Base-by-base conservation (phyloP, 352 stramenopile species). In the Globisporangium acanthophoron region DNA sequence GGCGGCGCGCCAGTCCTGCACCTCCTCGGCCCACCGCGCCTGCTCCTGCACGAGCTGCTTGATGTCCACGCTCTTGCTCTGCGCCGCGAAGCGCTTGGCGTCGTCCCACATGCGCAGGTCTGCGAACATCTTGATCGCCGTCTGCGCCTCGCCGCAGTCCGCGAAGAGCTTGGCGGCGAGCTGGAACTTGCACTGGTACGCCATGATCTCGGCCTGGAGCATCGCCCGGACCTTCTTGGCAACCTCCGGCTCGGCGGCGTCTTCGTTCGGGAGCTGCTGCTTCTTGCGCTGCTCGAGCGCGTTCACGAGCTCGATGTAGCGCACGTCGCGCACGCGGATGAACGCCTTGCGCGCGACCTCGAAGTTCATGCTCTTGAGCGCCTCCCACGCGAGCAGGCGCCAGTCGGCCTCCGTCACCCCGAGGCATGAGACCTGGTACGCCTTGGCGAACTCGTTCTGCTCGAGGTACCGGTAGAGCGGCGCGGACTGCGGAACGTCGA, bases 41-140 rank as follows among this genome's bases (percentile, higher is more conserved):
- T 98, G 93, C 39, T 92, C 85, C 29, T 83, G 62, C 1, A 94
- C 82, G 12, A 98, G 75, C 48, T 97, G 80, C 52, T 93, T 78
- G 47, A 94, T 85, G 63, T 97, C 87, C 35, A 94, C 68, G 45
- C 80, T 77, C 46, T 86, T 88, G 44, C 70, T 83, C 59, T 87
- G 81, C 12, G 72, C 77, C 3, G 92, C 90, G 47, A 97, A 96
- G 21, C 79, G 80, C 71, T 97, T 98, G 35, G 94, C 95, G 56
- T 98, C 85, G 35, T 98, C 92, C 92, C 93, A 98, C 73, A 96
- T 83, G 8, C 93, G 73, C 20, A 98, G 59, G 56, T 97, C 90
- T 0, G 87, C 78, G 67, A 96, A 98, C 76, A 98, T 91, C 76
- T 97, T 90, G 57, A 98, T 97, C 1, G 95, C 91, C 15, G 76